Evolutionary conservation across 257 asterid genomes (phyloP), one percentile per base, ranked within the genome.

Genomic region (Nyctanthes arbortristis): DNA sequence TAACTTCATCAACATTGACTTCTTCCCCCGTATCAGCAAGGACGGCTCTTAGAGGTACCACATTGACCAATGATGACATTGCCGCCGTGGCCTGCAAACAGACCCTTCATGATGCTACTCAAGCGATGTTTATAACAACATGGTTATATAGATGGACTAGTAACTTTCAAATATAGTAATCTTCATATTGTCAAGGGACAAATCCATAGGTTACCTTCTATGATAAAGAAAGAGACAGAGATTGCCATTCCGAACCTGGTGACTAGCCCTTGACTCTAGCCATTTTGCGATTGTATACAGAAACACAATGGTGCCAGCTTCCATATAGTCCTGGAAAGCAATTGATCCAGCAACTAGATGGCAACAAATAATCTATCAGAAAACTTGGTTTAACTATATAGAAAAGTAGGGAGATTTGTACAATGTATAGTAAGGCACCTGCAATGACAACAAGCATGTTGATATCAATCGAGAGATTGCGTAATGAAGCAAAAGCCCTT

Each of bases 241-340:
- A 30, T 24, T 33, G 56, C 5, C 14, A 49, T 63, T 45, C 5
- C 69, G 34, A 16, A 91, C 97, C 98, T 84, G 88, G 76, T 90
- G 92, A 61, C 91, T 86, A 25, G 98, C 98, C 65, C 90, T 80
- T 12, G 88, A 74, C 73, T 92, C 96, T 14, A 92, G 77, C 98
- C 98, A 92, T 24, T 92, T 91, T 3, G 96, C 88, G 54, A 81
- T 88, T 34, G 94, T 77, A 59, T 89, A 92, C n/a, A 92, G 73
- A 61, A 92, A 92, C 16, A 92, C 96, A 33, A 92, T 89, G 0
- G 97, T 88, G 1, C 74, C 97, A 39, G 98, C 98, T 81, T 92
- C 98, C 98, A 90, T 86, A 73, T 84, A 92, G 60, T 92, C 98
- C 2, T 63, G 75, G 29, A 92, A 77, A 63, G 78, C 94, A 40